Evolutionary conservation across 2,329 filamentous ascomycete genomes (phyloP), one percentile per base, ranked within the genome.

Genomic region (Neofusicoccum ribis): DNA sequence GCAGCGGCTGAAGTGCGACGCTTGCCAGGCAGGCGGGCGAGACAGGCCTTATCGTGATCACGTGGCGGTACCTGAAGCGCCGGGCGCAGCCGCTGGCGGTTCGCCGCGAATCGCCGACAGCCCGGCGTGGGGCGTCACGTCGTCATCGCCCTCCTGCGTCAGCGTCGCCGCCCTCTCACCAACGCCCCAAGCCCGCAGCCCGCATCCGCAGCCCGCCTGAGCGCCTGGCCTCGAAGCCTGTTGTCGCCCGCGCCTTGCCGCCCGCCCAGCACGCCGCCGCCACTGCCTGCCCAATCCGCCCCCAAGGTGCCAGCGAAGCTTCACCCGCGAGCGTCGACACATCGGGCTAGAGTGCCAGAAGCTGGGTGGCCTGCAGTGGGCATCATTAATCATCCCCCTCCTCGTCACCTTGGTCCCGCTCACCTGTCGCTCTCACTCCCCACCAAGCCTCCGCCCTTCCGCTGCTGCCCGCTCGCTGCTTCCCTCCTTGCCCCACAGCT

Each of bases 291-390:
- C 44, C 56, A 27, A 37, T 20, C 56, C 31, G 43, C 56, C 56
- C 41, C 56, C 43, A 60, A 23, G 43, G 27, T 60, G 56, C 56
- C 56, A 60, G 56, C 56, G 43, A 60, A 47, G 56, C 56, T 47
- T 60, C 41, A 59, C 5, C 56, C 36, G 56, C 56, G 41, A 20
- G 31, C 27, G 15, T 46, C 41, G 56, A 60, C 43, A 60, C 56
- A 47, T 60, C 43, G 56, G 56, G 56, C 56, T 58, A 58, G 54
- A 46, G 23, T 46, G 54, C 54, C 54, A 46, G 54, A 56, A 43
- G 52, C 52, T 56, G 52, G 52, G 52, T 56, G 52, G 52, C 52
- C 52, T 58, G 54, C 54, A 44, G 54, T 9, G 39, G 54, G 54
- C 54, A n/a, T 34, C 56, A 60, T 60, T 60, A 47, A 60, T 60